Conservation (phyloP, 2,329 filamentous ascomycete species). For the Dactylellina drechsleri region DNA sequence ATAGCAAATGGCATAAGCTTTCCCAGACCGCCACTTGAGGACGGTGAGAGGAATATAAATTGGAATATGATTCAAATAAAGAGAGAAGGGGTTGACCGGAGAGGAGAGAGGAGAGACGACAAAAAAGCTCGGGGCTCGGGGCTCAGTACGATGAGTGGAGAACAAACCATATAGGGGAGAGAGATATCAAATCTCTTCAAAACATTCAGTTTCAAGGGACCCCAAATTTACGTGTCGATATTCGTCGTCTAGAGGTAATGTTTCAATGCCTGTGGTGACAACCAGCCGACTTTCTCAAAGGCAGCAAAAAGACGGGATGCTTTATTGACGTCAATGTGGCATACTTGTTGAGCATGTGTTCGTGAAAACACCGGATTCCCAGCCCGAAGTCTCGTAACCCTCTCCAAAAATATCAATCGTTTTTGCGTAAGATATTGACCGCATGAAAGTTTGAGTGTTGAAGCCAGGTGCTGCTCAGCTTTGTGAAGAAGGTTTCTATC, state of each 20-base stretch:
- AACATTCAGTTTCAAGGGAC: not conserved
- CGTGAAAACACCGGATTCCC: slow-evolving; percentile 85
- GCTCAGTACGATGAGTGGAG: too few relatives aligned
- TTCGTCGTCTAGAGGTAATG: slow-evolving; percentile 39
- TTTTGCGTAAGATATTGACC: slow-evolving; percentile 93
- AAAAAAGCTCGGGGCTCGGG: too few relatives aligned
- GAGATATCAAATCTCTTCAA: not conserved
- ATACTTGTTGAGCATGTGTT: slow-evolving; percentile 95
- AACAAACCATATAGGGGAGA: too few relatives aligned
- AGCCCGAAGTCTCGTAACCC: slow-evolving; percentile 73
- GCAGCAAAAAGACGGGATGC: slow-evolving; percentile 91
- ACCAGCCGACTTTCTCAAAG: slow-evolving; percentile 87
- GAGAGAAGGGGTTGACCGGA: too few relatives aligned
- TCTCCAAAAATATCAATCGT: slow-evolving; percentile 84
- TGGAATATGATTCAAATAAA: too few relatives aligned
- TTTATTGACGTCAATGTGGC: slow-evolving; percentile 98
- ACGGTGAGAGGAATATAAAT: too few relatives aligned
- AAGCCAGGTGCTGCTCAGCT: slow-evolving; percentile 79
- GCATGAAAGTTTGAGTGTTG: slow-evolving; percentile 82
- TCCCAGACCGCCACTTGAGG: too few relatives aligned
- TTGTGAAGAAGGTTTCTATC: slow-evolving; percentile 77
- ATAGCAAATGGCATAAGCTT: too few relatives aligned
- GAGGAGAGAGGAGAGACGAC: too few relatives aligned
- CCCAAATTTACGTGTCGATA: too few relatives aligned
- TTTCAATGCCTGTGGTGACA: slow-evolving; percentile 68